Conservation (phyloP, 495 filamentous ascomycete genomes). For the Cercophora sp. region DNA sequence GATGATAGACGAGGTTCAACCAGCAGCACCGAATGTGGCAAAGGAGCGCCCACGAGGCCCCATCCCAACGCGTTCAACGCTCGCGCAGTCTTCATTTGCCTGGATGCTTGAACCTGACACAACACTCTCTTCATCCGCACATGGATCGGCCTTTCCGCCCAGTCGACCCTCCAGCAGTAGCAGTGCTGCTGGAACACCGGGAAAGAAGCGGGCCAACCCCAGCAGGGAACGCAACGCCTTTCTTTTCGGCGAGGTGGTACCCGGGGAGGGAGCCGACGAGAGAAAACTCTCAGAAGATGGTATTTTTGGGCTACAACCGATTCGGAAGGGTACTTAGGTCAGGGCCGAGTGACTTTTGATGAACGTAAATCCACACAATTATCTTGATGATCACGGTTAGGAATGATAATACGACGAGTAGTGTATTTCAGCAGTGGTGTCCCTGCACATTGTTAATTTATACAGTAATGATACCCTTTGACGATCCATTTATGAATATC, state of each 20-base stretch:
- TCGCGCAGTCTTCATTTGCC: conserved; percentile 84
- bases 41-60: conserved; percentile 25
- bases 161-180: conserved; percentile 17
- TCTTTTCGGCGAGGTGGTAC: conserved; percentile 49
- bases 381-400: too few relatives aligned
- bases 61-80: conserved; percentile 58
- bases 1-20: background rate
- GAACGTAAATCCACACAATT: too few relatives aligned
- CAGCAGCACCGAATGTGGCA: background rate
- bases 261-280: conserved; percentile 23
- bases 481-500: too few relatives aligned
- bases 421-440: too few relatives aligned
- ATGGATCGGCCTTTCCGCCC: conserved; percentile 12
- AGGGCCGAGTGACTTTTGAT: too few relatives aligned
- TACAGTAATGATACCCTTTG: too few relatives aligned
- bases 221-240: conserved; percentile 52
- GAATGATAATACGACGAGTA: too few relatives aligned
- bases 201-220: conserved; percentile 38
- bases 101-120: conserved; percentile 80
- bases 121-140: conserved; percentile 13
- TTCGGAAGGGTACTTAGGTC: too few relatives aligned
- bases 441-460: too few relatives aligned
- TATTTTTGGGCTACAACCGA: conserved; percentile 45
- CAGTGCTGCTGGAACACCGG: conserved; percentile 1
- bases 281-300: conserved; percentile 31